Conservation (phyloP, 306 rosid genomes). For the Argentina anserina region DNA sequence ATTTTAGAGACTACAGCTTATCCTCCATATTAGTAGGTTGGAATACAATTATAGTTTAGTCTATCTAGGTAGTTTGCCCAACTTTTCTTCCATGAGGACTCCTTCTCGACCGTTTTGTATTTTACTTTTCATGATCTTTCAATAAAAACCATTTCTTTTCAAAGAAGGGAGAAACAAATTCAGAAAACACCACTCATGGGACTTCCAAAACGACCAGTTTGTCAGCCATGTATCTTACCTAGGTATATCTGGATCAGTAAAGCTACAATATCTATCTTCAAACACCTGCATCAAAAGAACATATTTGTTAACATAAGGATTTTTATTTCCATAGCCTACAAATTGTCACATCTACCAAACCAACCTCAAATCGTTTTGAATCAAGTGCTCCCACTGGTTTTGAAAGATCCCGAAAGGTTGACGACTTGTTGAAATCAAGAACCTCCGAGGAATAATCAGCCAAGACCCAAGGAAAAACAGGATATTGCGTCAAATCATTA, state of each 20-base stretch:
- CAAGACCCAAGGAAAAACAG: slow-evolving; percentile 95
- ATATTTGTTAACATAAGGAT: slow-evolving; percentile 14
- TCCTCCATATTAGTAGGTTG: too few species aligned
- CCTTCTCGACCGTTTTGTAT: too few species aligned
- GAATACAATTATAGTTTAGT: too few species aligned
- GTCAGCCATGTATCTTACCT: slow-evolving; percentile 45
- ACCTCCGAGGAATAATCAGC: slow-evolving; percentile 90
- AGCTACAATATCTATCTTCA: slow-evolving; percentile 96
- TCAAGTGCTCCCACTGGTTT: slow-evolving; percentile 95
- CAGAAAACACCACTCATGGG: background rate
- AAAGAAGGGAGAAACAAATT: background rate
- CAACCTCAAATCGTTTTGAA: slow-evolving; percentile 84
- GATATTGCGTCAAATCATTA: slow-evolving; percentile 95
- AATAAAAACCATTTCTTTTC: too few species aligned
- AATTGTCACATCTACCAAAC: slow-evolving; percentile 18
- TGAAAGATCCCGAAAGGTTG: slow-evolving; percentile 93
- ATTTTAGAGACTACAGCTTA: too few species aligned
- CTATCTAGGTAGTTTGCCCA: too few species aligned
- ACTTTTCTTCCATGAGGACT: too few species aligned
- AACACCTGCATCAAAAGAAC: slow-evolving; percentile 55
- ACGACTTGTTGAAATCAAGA: slow-evolving; percentile 91
- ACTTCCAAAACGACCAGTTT: slow-evolving; percentile 11
- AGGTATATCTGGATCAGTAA: slow-evolving; percentile 97
- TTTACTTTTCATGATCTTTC: too few species aligned
- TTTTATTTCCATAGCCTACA: slow-evolving; percentile 5